Evolutionary conservation across 2,329 filamentous ascomycete species (phyloP), one percentile per base, ranked within the genome.

Genomic region (Penicillium crustosum): DNA sequence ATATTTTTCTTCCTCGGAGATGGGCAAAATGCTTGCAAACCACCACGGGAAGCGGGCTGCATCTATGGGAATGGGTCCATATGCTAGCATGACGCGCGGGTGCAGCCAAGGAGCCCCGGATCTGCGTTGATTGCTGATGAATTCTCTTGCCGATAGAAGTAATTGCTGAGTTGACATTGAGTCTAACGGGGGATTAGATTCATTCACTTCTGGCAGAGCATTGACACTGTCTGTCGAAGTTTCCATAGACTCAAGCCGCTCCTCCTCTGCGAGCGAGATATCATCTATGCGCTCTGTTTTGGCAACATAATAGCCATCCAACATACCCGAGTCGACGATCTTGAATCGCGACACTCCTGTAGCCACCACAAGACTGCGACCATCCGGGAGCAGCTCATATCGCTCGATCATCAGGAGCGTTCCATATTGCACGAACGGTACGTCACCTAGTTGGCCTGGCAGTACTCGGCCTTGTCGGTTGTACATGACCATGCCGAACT

Each of bases 401-500:
- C 89, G 88, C 55, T 89, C 82, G 51, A 97, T 90, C 45, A 88
- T 85, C 21, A 96, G 78, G 39, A 95, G 75, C 0, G 91, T 95
- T 1, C 93, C 93, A 49, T 93, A 86, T 65, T 89, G 82, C 69
- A 86, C 82, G 66, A 93, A 95, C 12, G 80, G 80, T 1, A 77
- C 78, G 57, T 62, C 72, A 48, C 77, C 84, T 4, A 86, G 72
- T 10, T 80, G 58, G n/a, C 58, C 79, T 4, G 80, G 82, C 73
- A 86, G 84, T 5, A 78, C 70, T 57, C 79, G 73, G 25, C 78
- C 74, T n/a, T 75, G 74, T 45, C 79, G 78, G 64, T 88, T 89
- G 61, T 87, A 86, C 68, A 90, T 82, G 19, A 96, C 83, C 89
- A 96, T 96, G 25, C 93, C 93, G 68, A 97, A 96, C 25, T 86